These are phyloP conservation scores for Trichopus zeylanicus DNA, from an alignment of 116 monocot species.

Conservation along the genomic window DNA sequence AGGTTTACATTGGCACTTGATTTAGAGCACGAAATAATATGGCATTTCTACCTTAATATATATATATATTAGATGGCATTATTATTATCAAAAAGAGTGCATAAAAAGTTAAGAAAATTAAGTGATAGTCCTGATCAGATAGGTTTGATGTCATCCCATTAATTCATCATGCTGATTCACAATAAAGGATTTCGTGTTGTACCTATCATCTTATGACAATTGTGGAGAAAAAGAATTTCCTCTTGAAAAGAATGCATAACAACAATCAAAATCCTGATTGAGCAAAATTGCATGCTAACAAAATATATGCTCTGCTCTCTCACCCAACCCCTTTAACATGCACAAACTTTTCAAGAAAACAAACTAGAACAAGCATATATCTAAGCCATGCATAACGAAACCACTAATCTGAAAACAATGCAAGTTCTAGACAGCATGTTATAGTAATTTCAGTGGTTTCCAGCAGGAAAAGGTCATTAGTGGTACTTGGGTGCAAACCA, in stretches of 20 bases:
- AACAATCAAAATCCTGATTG: not conserved
- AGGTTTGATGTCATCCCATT: not conserved
- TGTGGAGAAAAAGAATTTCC: not conserved
- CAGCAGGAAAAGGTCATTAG: too few relatives aligned
- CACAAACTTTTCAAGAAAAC: too few relatives aligned
- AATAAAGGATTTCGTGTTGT: not conserved
- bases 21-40: not conserved
- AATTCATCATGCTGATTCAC: not conserved
- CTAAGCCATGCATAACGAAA: too few relatives aligned
- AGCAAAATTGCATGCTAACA: not conserved
- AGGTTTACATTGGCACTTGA: not conserved
- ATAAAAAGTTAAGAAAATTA: not conserved
- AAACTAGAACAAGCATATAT: too few relatives aligned
- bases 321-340: too few relatives aligned
- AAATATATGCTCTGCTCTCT: not conserved
- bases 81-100: too few relatives aligned
- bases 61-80: too few relatives aligned
- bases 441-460: too few relatives aligned
- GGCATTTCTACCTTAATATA: not conserved
- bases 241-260: not conserved
- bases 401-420: too few relatives aligned
- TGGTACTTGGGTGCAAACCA: too few relatives aligned
- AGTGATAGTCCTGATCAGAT: not conserved
- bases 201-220: not conserved
- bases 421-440: too few relatives aligned